Conservation (phyloP, 805 yeast genomes). For the Debaryomyces maramus region DNA sequence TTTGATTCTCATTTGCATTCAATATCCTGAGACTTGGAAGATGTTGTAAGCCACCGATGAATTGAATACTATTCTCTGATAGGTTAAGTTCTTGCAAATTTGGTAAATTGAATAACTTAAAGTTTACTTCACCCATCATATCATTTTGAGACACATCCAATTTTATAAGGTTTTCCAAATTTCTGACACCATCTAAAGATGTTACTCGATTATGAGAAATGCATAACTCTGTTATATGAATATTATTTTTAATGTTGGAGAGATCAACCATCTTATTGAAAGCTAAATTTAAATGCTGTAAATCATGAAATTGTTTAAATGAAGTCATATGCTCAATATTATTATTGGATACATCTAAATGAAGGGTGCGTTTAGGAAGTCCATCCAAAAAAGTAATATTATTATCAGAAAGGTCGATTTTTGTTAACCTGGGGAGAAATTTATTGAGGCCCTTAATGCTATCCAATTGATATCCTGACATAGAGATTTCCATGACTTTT, state of each 20-base stretch:
- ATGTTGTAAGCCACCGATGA: slow-evolving; percentile 34
- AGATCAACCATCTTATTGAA: slow-evolving; percentile 37
- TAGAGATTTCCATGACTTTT: slow-evolving; percentile 33
- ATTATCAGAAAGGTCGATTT: slow-evolving; percentile 44
- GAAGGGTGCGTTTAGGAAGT: slow-evolving; percentile 39
- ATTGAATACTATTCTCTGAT: slow-evolving; percentile 40
- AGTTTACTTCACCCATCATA: slow-evolving; percentile 39
- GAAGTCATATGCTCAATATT: slow-evolving; percentile 41
- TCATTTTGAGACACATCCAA: slow-evolving; percentile 45
- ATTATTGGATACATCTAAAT: slow-evolving; percentile 41
- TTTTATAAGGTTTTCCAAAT: slow-evolving; percentile 38
- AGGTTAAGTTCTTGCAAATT: slow-evolving; percentile 46
- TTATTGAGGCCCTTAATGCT: slow-evolving; percentile 44
- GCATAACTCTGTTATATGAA: slow-evolving; percentile 44
- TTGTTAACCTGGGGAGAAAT: slow-evolving; percentile 45
- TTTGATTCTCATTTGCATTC: slow-evolving; percentile 42
- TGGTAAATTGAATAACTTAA: slow-evolving; percentile 32
- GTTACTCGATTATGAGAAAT: slow-evolving; percentile 36
- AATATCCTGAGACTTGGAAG: slow-evolving; percentile 37
- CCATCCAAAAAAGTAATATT: slow-evolving; percentile 45
- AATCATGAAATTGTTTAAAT: slow-evolving; percentile 38
- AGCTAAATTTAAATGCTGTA: slow-evolving; percentile 44
- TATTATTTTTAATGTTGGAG: slow-evolving; percentile 35
- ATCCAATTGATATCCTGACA: slow-evolving; percentile 34
- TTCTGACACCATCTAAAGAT: slow-evolving; percentile 35